Evolutionary conservation across 495 filamentous ascomycete species (phyloP).

Genomic region (Tetracladium marchalianum): DNA sequence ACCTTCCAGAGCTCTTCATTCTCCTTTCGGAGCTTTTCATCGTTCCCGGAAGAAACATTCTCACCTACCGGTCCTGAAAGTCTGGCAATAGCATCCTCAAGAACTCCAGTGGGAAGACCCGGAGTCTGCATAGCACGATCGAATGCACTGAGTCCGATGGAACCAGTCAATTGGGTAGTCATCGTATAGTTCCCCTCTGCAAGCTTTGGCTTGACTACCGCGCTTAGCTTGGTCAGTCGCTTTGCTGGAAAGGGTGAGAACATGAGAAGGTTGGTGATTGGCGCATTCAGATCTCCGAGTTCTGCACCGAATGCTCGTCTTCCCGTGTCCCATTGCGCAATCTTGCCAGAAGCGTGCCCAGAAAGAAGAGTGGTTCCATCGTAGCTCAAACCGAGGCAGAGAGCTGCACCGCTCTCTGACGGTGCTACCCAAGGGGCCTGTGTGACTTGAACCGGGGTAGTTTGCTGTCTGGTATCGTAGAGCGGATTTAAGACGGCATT

Average conservation of each 20-base stretch:
- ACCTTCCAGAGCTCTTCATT: constrained; percentile 43
- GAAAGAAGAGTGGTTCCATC: constrained; percentile 74
- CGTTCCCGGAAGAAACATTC: constrained; percentile 18
- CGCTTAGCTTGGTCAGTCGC: constrained; percentile 40
- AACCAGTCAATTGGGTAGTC: constrained; percentile 48
- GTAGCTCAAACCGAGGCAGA: constrained; percentile 60
- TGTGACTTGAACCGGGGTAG: constrained; percentile 48
- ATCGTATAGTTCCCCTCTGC: constrained; percentile 60
- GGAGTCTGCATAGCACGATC: constrained; percentile 1
- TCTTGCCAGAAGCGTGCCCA: constrained; percentile 70
- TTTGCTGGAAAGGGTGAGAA: constrained; percentile 47
- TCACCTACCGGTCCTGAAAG: constrained; percentile 22
- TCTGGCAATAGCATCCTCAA: constrained; percentile 29
- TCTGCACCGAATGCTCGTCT: constrained; percentile 49
- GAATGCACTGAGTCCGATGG: constrained; percentile 13
- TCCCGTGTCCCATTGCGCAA: constrained; percentile 72
- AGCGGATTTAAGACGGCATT: constrained; percentile 37
- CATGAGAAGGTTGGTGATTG: constrained; percentile 69
- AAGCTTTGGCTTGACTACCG: constrained; percentile 62
- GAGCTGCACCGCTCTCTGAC: constrained; percentile 49
- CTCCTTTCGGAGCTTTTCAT: constrained; percentile 34
- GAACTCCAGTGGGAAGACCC: constrained; percentile 17
- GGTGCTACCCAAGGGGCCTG: constrained; percentile 50
- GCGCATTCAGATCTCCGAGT: constrained; percentile 59
- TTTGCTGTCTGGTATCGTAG: constrained; percentile 42